These are phyloP conservation scores for Trichophyton benhamiae DNA, from an alignment of 2,329 filamentous ascomycete genomes.

Conservation along the genomic window DNA sequence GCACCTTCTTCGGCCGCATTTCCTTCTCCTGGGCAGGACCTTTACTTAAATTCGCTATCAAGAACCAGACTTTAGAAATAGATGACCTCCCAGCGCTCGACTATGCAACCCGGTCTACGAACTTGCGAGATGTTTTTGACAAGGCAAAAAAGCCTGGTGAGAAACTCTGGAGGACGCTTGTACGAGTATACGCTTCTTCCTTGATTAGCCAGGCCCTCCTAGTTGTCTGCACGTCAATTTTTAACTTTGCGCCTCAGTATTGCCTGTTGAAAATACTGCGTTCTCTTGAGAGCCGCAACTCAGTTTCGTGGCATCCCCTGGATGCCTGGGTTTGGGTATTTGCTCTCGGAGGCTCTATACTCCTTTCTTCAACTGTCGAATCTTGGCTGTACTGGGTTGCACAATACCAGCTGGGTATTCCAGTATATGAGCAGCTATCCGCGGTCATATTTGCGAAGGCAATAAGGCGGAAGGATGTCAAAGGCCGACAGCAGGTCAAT, in stretches of 20 bases:
- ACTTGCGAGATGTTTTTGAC: slow-evolving; percentile 40
- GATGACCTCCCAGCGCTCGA: slow-evolving; percentile 51
- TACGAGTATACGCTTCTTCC: slow-evolving; percentile 44
- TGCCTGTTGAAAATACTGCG: slow-evolving; percentile 54
- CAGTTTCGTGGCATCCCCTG: slow-evolving; percentile 35
- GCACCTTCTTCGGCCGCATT: slow-evolving; percentile 48
- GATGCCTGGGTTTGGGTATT: slow-evolving; percentile 58
- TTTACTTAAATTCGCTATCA: slow-evolving; percentile 44
- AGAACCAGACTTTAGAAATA: slow-evolving; percentile 49
- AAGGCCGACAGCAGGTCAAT: slow-evolving; percentile 39
- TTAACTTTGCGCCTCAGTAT: slow-evolving; percentile 60
- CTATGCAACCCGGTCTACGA: slow-evolving; percentile 41
- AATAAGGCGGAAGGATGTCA: slow-evolving; percentile 64
- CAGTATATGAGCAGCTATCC: slow-evolving; percentile 57
- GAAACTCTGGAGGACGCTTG: slow-evolving; percentile 49
- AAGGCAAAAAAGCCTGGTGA: slow-evolving; percentile 19
- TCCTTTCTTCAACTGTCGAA: slow-evolving; percentile 48
- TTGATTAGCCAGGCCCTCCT: slow-evolving; percentile 50
- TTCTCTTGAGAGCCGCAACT: slow-evolving; percentile 46
- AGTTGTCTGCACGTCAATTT: slow-evolving; percentile 41
- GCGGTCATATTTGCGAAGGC: slow-evolving; percentile 65
- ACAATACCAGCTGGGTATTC: slow-evolving; percentile 50
- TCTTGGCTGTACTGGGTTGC: slow-evolving; percentile 56
- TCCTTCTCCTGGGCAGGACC: slow-evolving; percentile 53
- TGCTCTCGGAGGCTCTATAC: slow-evolving; percentile 48